Conservation (phyloP, 1,139 yeast species). For the Blastobotrys illinoisensis region DNA sequence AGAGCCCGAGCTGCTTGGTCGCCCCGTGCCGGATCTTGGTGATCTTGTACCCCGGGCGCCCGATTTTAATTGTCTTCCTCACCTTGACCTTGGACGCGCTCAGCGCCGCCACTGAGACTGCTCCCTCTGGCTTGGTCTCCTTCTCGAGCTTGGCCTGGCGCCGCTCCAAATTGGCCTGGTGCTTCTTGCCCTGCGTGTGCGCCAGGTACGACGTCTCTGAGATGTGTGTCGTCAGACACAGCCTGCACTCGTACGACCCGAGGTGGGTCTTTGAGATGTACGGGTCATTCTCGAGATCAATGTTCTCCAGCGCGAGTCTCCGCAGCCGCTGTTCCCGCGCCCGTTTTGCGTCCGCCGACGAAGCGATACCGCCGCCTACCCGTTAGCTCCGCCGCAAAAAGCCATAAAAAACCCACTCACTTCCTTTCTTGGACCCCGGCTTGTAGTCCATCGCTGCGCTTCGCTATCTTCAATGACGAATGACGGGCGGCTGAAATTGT, state of each 20-base stretch:
- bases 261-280: slow-evolving; percentile 69
- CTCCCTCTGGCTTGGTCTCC: slow-evolving; percentile 20
- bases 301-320: slow-evolving; percentile 56
- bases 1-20: slow-evolving; percentile 53
- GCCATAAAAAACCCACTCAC: too few species aligned
- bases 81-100: slow-evolving; percentile 28
- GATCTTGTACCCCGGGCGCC: slow-evolving; percentile 64
- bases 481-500: too few species aligned
- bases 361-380: slow-evolving; percentile 67
- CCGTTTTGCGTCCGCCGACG: slow-evolving; percentile 57
- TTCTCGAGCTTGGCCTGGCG: slow-evolving; percentile 38
- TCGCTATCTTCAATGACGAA: too few species aligned
- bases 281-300: slow-evolving; percentile 67
- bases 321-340: slow-evolving; percentile 60
- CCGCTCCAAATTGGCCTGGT: slow-evolving; percentile 60
- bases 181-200: slow-evolving; percentile 76
- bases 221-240: slow-evolving; percentile 71
- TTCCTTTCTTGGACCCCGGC: slow-evolving; percentile 53
- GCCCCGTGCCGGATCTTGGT: slow-evolving; percentile 61
- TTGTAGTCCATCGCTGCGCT: slow-evolving; percentile 57
- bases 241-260: slow-evolving; percentile 68
- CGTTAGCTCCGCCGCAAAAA: too few species aligned
- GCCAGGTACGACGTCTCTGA: slow-evolving; percentile 72
- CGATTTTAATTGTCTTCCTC: slow-evolving; percentile 62
- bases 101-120: slow-evolving; percentile 36